Evolutionary conservation across 805 yeast genomes (phyloP).

Genomic region (Wickerhamiella sorbophila): DNA sequence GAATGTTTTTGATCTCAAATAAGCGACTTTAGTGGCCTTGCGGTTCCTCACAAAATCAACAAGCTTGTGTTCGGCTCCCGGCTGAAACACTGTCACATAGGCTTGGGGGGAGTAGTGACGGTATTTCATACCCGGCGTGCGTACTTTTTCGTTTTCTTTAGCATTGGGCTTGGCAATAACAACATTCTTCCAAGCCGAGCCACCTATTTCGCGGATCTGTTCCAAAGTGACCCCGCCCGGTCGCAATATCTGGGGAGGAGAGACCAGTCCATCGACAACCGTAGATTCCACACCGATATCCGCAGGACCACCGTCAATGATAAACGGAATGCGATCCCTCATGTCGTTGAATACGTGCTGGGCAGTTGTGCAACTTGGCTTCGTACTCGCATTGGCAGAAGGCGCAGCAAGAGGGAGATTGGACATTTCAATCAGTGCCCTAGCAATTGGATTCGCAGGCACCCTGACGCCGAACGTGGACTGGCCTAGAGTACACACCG

Average conservation of each 20-base stretch:
- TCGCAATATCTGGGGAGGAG: conserved; percentile 76
- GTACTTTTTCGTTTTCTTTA: conserved; percentile 40
- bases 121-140: conserved; percentile 97
- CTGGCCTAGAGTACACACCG: conserved; percentile 72
- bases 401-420: conserved; percentile 95
- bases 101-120: conserved; percentile 90
- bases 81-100: conserved; percentile 51
- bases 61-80: conserved; percentile 28
- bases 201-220: conserved; percentile 52
- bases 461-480: conserved; percentile 83
- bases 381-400: conserved; percentile 89
- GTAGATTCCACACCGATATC: conserved; percentile 87
- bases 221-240: conserved; percentile 92
- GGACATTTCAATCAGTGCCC: conserved; percentile 73
- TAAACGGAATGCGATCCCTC: conserved; percentile 62
- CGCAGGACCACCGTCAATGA: conserved; percentile 84
- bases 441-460: conserved; percentile 76
- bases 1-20: conserved; percentile 3
- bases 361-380: conserved; percentile 88
- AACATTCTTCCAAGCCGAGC: conserved; percentile 49
- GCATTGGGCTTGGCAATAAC: conserved; percentile 47
- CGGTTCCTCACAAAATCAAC: conserved; percentile 17
- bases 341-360: conserved; percentile 73
- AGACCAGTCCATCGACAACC: conserved; percentile 75
- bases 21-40: conserved; percentile 4